Base-by-base conservation (phyloP, 1,284 basidiomycete species). In the Fomes fomentarius region DNA sequence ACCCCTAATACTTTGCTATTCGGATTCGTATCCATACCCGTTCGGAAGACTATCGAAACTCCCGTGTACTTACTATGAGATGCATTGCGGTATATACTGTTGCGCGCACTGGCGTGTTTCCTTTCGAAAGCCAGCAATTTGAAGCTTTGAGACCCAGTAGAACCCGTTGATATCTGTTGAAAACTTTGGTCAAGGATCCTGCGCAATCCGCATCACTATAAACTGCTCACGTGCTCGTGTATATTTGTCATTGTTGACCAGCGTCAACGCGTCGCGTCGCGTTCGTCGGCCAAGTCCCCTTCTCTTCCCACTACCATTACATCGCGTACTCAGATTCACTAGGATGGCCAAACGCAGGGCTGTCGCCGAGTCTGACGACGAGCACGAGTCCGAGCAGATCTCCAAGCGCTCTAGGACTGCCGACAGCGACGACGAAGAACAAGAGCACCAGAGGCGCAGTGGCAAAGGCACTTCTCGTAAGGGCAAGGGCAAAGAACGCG, bases 321-420 rank as follows among this genome's bases (percentile, higher is more conserved):
- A 10, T n/a, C 7, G 37, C 24, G 14, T 25, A 9, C 19, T 17
- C 28, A 15, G n/a, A 9, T 31, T 15, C 14, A 21, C 22, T 19
- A 46, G 24, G 26, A 78, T 78, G 76, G 65, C 66, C 21, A 77
- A 77, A 56, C 71, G 76, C 40, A 69, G 72, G 45, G 69, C 71
- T 1, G 60, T 59, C 11, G 61, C 65, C 2, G 76, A 78, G 42
- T 71, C 54, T 5, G 54, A 74, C 49, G 65, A 66, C 22, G 72
- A 73, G 14, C 62, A 58, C 28, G 60, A 61, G 3, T 60, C 63
- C 21, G 60, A 58, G n/a, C 69, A 69, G 3, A 57, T 53, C 1
- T 63, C 68, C 1, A 82, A 81, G 61, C 74, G 79, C 31, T 75
- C 78, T 15, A 74, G 78, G 43, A 76, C 76, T 1, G 69, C 69